phyloP scores from a whole-genome alignment of 116 monocot species.

The Cymodocea nodosa region DNA sequence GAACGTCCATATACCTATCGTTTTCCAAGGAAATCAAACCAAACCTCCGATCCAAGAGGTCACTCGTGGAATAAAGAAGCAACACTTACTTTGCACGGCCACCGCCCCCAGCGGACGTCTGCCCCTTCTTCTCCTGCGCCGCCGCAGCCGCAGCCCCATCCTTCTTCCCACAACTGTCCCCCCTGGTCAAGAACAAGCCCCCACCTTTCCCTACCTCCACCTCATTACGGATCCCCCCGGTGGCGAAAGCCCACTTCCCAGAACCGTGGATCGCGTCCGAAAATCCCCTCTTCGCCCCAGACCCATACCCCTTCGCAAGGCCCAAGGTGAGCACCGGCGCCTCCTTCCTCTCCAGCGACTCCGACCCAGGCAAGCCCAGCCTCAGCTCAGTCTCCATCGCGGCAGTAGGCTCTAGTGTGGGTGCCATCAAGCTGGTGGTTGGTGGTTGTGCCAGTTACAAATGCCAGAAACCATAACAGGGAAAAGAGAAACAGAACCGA shows the following conservation, averaged over 20 bases:
- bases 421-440: no score
- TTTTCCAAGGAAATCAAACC: no score
- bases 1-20: no score
- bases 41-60: no score
- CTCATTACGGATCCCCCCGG: constrained; percentile 3
- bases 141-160: neutral
- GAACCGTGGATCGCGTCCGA: constrained; percentile 28
- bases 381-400: constrained; percentile 41
- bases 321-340: constrained; percentile 19
- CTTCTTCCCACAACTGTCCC: constrained; percentile 9
- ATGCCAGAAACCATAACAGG: no score
- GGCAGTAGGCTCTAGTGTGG: no score
- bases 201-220: constrained; percentile 16
- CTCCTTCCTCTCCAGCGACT: constrained; percentile 16
- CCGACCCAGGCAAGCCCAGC: constrained; percentile 50
- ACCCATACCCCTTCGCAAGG: constrained; percentile 14
- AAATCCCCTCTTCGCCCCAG: constrained; percentile 52
- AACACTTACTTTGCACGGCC: constrained; percentile 28
- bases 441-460: no score
- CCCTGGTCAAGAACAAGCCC: constrained; percentile 5
- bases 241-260: constrained; percentile 28
- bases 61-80: no score
- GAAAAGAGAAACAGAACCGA: no score
- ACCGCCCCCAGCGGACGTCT: neutral
- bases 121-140: constrained; percentile 15